Conservation (phyloP, 495 filamentous ascomycete species). For the Aspergillus sparsus region DNA sequence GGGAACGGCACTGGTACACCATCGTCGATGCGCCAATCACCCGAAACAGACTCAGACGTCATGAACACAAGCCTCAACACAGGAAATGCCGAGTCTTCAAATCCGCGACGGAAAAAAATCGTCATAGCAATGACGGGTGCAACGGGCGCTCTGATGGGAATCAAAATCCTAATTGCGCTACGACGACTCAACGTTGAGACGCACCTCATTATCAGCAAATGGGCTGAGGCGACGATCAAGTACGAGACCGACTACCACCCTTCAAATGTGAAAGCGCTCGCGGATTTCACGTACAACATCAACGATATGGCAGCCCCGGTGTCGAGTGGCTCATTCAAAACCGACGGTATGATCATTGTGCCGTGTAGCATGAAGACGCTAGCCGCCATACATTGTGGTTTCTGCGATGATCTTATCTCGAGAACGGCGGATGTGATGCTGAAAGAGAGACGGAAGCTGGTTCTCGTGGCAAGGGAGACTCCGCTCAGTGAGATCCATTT, state of each 20-base stretch:
- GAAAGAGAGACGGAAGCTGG: conserved; percentile 44
- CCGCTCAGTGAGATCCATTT: conserved; percentile 50
- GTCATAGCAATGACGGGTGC: conserved; percentile 47
- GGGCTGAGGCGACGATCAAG: conserved; percentile 45
- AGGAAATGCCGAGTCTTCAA: background rate
- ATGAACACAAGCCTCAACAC: conserved; percentile 2
- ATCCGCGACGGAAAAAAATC: conserved; percentile 26
- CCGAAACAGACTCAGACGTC: conserved; percentile 10
- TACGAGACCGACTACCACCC: conserved; percentile 44
- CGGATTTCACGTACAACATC: conserved; percentile 40
- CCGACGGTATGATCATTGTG: conserved; percentile 44
- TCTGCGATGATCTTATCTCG: conserved; percentile 48
- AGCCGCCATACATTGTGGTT: conserved; percentile 33
- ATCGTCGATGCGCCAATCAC: conserved; percentile 15
- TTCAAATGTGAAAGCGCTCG: conserved; percentile 36
- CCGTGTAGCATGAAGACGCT: conserved; percentile 48
- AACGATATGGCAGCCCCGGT: conserved; percentile 42
- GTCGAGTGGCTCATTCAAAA: conserved; percentile 38
- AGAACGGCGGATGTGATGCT: conserved; percentile 49
- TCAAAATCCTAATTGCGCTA: conserved; percentile 39
- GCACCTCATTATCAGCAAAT: conserved; percentile 46
- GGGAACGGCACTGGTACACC: conserved; percentile 23
- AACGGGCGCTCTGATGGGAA: conserved; percentile 41
- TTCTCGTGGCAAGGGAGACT: conserved; percentile 46
- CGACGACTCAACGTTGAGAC: conserved; percentile 43